Evolutionary conservation across 208 protist genomes (phyloP).

Genomic region (Leishmania mexicana): DNA sequence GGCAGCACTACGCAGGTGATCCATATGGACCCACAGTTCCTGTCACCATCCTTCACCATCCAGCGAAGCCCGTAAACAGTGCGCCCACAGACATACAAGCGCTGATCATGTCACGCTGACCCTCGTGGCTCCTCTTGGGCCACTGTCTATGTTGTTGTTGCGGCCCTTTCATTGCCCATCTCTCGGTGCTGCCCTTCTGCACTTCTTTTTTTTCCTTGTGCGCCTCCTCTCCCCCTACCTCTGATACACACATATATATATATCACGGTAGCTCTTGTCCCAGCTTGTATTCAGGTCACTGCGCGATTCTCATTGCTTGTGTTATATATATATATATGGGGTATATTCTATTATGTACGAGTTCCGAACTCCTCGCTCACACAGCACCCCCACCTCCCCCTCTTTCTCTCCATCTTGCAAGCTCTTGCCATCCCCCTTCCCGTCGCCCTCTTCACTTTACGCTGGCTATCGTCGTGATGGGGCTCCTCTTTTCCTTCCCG

Average conservation of each 20-base stretch:
- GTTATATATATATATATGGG: too few species aligned
- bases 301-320: neutral
- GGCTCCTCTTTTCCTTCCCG: neutral
- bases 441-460: neutral
- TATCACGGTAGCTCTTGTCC: neutral
- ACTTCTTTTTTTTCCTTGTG: neutral
- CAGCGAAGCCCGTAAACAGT: neutral
- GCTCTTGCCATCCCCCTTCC: neutral
- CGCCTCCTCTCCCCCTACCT: neutral
- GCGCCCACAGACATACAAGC: neutral
- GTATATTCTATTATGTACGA: too few species aligned
- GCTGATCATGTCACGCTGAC: neutral
- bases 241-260: neutral
- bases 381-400: too few species aligned
- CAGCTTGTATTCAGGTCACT: neutral
- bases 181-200: neutral
- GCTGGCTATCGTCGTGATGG: neutral
- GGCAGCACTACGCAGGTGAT: neutral
- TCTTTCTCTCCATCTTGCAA: neutral
- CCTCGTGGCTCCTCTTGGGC: conserved; percentile 19
- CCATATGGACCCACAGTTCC: neutral
- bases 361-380: neutral
- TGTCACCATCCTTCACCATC: neutral
- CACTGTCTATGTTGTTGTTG: conserved; percentile 11
- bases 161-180: neutral